phyloP scores from a whole-genome alignment of 805 yeast species.

The Saccharomyces eubayanus region DNA sequence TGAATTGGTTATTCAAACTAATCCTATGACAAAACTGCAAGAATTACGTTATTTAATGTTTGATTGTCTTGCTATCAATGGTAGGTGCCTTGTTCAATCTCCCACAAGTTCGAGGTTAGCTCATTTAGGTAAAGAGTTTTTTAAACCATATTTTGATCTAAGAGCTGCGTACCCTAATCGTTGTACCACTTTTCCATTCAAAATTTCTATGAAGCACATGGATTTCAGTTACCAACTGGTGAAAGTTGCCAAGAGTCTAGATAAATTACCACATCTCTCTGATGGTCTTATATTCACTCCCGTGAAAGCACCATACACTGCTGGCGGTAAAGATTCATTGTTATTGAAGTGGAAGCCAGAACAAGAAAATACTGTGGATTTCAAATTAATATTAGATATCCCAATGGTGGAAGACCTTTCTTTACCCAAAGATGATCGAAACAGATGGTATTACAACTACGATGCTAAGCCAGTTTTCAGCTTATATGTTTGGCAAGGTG shows the following conservation, averaged over 20 bases:
- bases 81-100: constrained; percentile 57
- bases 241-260: constrained; percentile 63
- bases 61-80: constrained; percentile 83
- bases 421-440: constrained; percentile 47
- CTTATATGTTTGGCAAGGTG: constrained; percentile 73
- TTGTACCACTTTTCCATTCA: constrained; percentile 73
- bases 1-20: constrained; percentile 70
- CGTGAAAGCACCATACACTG: constrained; percentile 74
- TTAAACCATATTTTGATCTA: constrained; percentile 70
- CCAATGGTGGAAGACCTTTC: constrained; percentile 30
- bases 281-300: constrained; percentile 95
- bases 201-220: constrained; percentile 82
- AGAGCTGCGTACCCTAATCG: constrained; percentile 64
- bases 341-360: constrained; percentile 96
- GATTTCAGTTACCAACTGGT: constrained; percentile 69
- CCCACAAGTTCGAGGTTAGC: constrained; percentile 78
- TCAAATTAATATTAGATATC: constrained; percentile 47
- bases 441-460: constrained; percentile 67
- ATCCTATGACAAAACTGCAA: constrained; percentile 45
- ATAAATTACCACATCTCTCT: constrained; percentile 71
- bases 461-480: constrained; percentile 68
- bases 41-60: constrained; percentile 79
- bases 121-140: constrained; percentile 71
- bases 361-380: constrained; percentile 89
- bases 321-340: constrained; percentile 75